Conservation (phyloP, 2,329 filamentous ascomycete species). For the Aspergillus sp. region DNA sequence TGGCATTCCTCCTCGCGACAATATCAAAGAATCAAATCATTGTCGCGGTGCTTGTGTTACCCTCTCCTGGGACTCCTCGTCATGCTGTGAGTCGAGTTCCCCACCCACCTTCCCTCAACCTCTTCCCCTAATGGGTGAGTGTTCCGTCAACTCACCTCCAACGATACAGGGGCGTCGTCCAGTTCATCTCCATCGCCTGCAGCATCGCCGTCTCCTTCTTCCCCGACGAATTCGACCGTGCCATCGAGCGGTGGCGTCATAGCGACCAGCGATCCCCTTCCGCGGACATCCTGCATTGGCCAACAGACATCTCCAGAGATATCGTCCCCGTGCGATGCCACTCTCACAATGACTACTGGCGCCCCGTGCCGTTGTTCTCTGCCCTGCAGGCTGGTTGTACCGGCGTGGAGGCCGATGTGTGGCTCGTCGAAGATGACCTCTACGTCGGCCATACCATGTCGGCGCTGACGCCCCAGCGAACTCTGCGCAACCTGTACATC, state of each 20-base stretch:
- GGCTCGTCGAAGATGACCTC: conserved; percentile 56
- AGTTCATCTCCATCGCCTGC: conserved; percentile 42
- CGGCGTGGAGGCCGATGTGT: conserved; percentile 60
- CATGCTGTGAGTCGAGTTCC: conserved; percentile 34
- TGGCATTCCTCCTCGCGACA: background rate
- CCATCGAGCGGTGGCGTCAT: conserved; percentile 44
- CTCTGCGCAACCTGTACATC: conserved; percentile 55
- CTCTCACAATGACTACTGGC: conserved; percentile 63
- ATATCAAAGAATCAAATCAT: background rate
- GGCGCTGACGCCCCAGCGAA: conserved; percentile 49
- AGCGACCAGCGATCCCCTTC: conserved; percentile 37
- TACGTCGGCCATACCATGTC: conserved; percentile 57
- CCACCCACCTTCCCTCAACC: background rate
- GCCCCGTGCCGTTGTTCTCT: conserved; percentile 56
- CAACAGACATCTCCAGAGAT: conserved; percentile 53
- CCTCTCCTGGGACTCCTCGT: conserved; percentile 29
- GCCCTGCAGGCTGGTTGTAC: conserved; percentile 57
- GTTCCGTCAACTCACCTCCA: background rate
- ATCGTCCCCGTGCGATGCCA: conserved; percentile 55
- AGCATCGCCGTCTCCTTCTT: conserved; percentile 45
- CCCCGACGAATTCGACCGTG: conserved; percentile 44
- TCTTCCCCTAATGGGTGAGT: background rate
- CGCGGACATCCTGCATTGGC: conserved; percentile 43
- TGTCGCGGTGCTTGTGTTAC: conserved; percentile 21
- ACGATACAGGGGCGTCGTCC: conserved; percentile 39